phyloP scores from a whole-genome alignment of 1,284 basidiomycete genomes.

The Paramarasmius palmivorus region DNA sequence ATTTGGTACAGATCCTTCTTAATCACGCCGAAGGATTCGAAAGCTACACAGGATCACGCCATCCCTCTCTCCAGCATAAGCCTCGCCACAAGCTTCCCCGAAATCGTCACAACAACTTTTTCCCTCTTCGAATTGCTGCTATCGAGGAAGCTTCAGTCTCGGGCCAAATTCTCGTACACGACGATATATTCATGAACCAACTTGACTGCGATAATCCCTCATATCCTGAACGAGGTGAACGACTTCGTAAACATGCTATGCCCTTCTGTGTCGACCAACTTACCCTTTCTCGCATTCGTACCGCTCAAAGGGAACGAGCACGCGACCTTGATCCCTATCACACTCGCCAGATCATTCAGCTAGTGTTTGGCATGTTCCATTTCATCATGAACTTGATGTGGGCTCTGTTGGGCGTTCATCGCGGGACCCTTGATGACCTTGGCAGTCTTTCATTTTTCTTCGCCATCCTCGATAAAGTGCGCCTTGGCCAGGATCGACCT shows the following conservation, averaged over 20 bases:
- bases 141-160: constrained; percentile 3
- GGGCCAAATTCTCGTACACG: not conserved
- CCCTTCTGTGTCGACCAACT: constrained; percentile 25
- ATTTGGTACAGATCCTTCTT: constrained; percentile 12
- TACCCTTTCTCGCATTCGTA: constrained; percentile 24
- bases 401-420: constrained; percentile 17
- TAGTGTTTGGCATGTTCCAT: constrained; percentile 29
- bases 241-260: constrained; percentile 15
- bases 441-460: constrained; percentile 24
- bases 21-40: not conserved
- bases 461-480: constrained; percentile 18
- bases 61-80: too few species aligned
- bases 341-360: constrained; percentile 23
- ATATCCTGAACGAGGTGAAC: too few species aligned
- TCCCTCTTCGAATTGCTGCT: not conserved
- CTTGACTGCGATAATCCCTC: too few species aligned
- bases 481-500: constrained; percentile 21
- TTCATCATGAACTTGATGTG: constrained; percentile 28
- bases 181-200: constrained; percentile 13
- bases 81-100: constrained; percentile 13
- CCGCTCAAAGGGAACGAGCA: not conserved
- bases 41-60: too few species aligned
- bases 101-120: constrained; percentile 17
- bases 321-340: constrained; percentile 24
- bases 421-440: constrained; percentile 7